Conservation (phyloP, 306 rosid species). For the Carpinus viminea region DNA sequence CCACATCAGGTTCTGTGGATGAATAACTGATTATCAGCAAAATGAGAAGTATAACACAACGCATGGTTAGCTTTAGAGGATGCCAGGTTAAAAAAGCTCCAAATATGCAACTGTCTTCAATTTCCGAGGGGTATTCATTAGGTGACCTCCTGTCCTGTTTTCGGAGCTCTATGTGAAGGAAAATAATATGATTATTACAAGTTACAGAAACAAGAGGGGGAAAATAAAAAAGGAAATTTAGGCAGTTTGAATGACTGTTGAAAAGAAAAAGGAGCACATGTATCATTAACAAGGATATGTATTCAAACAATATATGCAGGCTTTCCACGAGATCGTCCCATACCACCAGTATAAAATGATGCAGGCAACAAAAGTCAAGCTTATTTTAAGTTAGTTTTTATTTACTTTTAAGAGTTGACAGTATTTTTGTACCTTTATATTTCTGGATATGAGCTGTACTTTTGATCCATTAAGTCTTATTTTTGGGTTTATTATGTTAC, state of each 20-base stretch:
- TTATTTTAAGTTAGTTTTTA: too few species aligned
- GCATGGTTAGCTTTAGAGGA: constrained; percentile 45
- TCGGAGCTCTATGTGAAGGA: neutral
- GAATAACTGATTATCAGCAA: constrained; percentile 48
- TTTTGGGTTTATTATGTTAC: too few species aligned
- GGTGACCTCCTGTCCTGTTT: constrained; percentile 15
- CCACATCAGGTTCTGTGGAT: constrained; percentile 66
- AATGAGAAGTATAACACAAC: constrained; percentile 52
- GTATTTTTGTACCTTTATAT: too few species aligned
- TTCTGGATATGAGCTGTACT: too few species aligned
- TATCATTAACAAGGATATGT: neutral
- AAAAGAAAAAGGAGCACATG: neutral
- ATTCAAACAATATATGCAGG: neutral
- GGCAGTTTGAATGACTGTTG: neutral
- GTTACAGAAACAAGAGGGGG: neutral
- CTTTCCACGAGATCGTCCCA: too few species aligned
- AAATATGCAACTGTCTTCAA: constrained; percentile 47
- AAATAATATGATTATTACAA: neutral
- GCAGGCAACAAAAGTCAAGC: too few species aligned
- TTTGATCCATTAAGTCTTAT: too few species aligned
- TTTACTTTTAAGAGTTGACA: too few species aligned
- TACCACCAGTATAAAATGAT: too few species aligned
- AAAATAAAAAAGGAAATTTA: neutral
- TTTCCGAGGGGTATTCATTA: constrained; percentile 31
- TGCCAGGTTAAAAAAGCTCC: constrained; percentile 30